Base-by-base conservation (phyloP, 805 yeast species). In the Candida endomychidarum region DNA sequence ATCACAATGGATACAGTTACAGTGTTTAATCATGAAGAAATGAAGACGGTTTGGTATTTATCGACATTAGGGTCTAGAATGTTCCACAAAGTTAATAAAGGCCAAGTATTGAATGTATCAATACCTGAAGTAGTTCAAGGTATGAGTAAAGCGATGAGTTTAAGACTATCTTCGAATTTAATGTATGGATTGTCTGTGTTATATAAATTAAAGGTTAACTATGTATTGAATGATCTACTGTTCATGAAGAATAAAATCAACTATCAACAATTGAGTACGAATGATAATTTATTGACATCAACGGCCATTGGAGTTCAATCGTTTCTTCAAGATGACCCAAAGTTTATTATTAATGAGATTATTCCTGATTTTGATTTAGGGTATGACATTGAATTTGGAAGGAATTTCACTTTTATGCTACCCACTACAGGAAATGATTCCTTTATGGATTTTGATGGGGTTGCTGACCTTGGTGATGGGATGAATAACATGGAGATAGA, bases 131-230 rank as follows among this genome's bases (percentile, higher is more conserved):
- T 68, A 2, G 76, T 81, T 49, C 43, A 48, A 3, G 48, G 34
- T 19, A 35, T 46, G 2, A 30, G 35, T 7, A 41, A 26, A 9
- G 4, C 25, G 2, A 24, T 25, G 4, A 40, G 34, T 22, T 45
- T 57, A 18, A 53, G 79, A 30, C 56, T 65, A 12, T 54, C 65
- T 0, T 71, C 80, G 0, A 68, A 57, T 36, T 53, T 78, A 8
- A 51, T 78, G 41, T 66, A 71, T 47, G 83, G 83, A 0, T 58
- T 75, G 1, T 59, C 77, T 1, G 46, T 78, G 32, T 61, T 71
- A 19, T 75, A 74, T 51, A 74, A 65, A 41, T 71, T 73, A 19
- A 75, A 80, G 51, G 67, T 74, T 0, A 70, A 68, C 3, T 70
- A 69, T 47, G 67, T 74, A 46, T 65, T 63, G n/a, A 50, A 49